These are phyloP conservation scores for Exobasidium cylindrosporum DNA, from an alignment of 1,284 basidiomycete species.

Conservation along the genomic window DNA sequence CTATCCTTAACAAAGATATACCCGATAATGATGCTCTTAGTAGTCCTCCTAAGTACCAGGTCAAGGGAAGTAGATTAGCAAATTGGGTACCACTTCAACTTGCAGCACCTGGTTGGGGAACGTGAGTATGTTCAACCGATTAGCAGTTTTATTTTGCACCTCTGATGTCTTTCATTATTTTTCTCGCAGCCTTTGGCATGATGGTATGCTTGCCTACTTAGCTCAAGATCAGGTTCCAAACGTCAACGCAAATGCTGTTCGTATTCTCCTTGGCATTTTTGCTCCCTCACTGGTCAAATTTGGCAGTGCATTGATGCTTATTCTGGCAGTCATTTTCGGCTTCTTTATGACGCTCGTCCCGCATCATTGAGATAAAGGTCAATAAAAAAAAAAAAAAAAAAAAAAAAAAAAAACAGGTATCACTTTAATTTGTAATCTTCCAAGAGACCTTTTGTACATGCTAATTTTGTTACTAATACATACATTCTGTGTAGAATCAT, in stretches of 20 bases:
- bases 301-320: neutral
- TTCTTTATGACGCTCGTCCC: too few species aligned
- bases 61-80: conserved; percentile 36
- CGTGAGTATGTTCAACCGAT: conserved; percentile 20
- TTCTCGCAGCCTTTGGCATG: conserved; percentile 17
- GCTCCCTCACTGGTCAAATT: conserved; percentile 1
- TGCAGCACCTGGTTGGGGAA: conserved; percentile 50
- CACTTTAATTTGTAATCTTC: too few species aligned
- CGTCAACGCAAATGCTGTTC: conserved; percentile 4
- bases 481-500: too few species aligned
- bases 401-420: too few species aligned
- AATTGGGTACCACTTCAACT: conserved; percentile 45
- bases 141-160: too few species aligned
- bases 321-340: neutral
- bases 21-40: conserved; percentile 24
- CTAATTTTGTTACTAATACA: too few species aligned
- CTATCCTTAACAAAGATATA: conserved; percentile 34
- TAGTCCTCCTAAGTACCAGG: conserved; percentile 36
- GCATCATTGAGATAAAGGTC: too few species aligned
- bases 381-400: too few species aligned
- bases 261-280: conserved; percentile 3
- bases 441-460: too few species aligned
- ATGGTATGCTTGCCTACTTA: conserved; percentile 17
- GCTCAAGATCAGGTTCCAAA: conserved; percentile 9
- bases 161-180: neutral